phyloP scores from a whole-genome alignment of 345 rosid species.

The Boechera divaricarpa region DNA sequence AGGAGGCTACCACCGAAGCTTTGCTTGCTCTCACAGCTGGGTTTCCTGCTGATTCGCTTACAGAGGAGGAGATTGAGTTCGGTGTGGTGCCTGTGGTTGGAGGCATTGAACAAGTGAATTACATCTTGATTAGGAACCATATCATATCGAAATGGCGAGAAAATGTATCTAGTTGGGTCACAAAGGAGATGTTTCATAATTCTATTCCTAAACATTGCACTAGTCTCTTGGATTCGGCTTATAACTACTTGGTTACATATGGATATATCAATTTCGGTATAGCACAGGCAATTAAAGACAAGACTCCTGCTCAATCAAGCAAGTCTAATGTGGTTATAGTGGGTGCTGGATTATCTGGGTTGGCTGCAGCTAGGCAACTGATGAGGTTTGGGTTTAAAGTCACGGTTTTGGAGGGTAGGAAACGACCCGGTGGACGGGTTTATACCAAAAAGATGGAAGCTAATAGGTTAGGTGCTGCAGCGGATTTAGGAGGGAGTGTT shows the following conservation, averaged over 20 bases:
- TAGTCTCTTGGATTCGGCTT: constrained; percentile 75
- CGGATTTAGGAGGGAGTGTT: constrained; percentile 98
- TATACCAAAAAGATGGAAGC: constrained; percentile 97
- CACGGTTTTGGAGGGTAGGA: constrained; percentile 95
- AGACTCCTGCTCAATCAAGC: constrained; percentile 58
- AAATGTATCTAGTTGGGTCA: constrained; percentile 71
- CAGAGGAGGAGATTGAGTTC: constrained; percentile 88
- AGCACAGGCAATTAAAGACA: constrained; percentile 74
- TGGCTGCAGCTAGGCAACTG: constrained; percentile 89
- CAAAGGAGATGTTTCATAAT: constrained; percentile 70
- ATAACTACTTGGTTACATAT: constrained; percentile 69
- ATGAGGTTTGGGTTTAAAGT: constrained; percentile 90
- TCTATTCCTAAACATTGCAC: constrained; percentile 76
- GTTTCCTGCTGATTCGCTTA: constrained; percentile 90
- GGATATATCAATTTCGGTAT: constrained; percentile 95
- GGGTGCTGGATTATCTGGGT: constrained; percentile 94
- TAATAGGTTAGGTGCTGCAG: constrained; percentile 72
- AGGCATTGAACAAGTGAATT: constrained; percentile 95
- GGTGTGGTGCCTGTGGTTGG: constrained; percentile 80
- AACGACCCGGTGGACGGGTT: constrained; percentile 95
- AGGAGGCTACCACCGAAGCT: constrained; percentile 91
- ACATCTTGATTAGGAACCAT: constrained; percentile 88
- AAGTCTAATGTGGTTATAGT: constrained; percentile 64
- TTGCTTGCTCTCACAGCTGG: constrained; percentile 87
- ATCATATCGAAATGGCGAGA: constrained; percentile 89